Evolutionary conservation across 2,329 filamentous ascomycete genomes (phyloP).

Genomic region (Fusarium palustre): DNA sequence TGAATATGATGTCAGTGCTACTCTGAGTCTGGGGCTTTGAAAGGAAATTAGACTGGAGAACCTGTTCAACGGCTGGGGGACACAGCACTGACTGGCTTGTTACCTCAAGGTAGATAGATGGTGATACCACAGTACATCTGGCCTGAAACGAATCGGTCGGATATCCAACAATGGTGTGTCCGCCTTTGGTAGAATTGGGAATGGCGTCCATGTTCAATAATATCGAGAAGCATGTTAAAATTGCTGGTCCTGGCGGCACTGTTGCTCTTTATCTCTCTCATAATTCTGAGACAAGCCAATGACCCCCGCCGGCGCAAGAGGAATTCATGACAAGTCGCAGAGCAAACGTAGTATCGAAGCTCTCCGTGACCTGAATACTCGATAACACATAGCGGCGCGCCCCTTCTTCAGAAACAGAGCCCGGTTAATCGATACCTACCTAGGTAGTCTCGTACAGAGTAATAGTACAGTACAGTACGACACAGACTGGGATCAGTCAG

Average conservation of each 20-base stretch:
- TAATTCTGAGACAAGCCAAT: constrained; percentile 10
- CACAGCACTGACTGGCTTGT: constrained; percentile 38
- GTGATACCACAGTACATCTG: constrained; percentile 12
- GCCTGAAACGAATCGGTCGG: constrained; percentile 45
- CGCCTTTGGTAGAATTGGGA: constrained; percentile 29
- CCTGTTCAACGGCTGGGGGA: constrained; percentile 13
- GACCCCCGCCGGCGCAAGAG: constrained; percentile 19
- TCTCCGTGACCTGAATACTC: constrained; percentile 25
- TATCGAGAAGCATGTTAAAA: constrained; percentile 17
- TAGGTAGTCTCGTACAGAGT: background rate
- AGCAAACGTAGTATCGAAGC: constrained; percentile 25
- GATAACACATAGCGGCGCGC: constrained; percentile 23
- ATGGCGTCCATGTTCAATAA: constrained; percentile 8
- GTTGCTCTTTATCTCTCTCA: constrained; percentile 1
- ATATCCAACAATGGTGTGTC: constrained; percentile 30
- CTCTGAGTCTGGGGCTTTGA: constrained; percentile 21
- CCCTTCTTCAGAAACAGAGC: constrained; percentile 25
- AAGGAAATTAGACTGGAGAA: constrained; percentile 28
- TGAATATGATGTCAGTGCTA: constrained; percentile 44
- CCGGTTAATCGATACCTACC: constrained; percentile 1
- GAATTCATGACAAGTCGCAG: constrained; percentile 30
- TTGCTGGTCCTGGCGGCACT: constrained; percentile 10
- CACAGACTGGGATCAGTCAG: constrained; percentile 21
- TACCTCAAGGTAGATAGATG: constrained; percentile 1
- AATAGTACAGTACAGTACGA: constrained; percentile 21